These are phyloP conservation scores for Plantago elongata DNA, from an alignment of 257 asterid genomes.

Conservation along the genomic window DNA sequence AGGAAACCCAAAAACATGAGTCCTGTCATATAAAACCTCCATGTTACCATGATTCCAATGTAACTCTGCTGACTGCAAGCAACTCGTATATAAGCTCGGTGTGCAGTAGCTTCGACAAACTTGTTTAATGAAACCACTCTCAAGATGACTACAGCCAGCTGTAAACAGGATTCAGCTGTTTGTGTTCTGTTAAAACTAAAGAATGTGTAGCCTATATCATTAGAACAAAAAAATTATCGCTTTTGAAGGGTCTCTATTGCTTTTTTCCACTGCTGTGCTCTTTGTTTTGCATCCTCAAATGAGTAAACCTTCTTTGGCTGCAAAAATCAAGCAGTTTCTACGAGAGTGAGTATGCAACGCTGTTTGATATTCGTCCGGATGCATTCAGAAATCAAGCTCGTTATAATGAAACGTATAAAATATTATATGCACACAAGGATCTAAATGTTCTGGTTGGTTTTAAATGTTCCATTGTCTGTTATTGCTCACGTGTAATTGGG, in stretches of 20 bases:
- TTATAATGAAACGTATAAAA: no score
- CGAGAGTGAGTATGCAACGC: no score
- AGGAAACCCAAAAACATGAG: background rate
- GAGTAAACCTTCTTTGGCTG: conserved; percentile 89
- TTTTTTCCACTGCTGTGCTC: conserved; percentile 91
- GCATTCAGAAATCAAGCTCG: no score
- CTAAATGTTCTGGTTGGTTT: no score
- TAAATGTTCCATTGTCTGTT: no score
- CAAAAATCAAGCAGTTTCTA: conserved; percentile 12
- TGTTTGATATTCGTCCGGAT: no score
- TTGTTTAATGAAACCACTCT: conserved; percentile 13
- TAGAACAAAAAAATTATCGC: conserved; percentile 37
- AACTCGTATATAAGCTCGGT: conserved; percentile 2
- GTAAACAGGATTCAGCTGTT: conserved; percentile 25
- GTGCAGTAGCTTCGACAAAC: background rate
- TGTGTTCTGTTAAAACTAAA: conserved; percentile 35
- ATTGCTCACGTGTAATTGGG: no score
- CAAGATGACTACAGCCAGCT: conserved; percentile 26
- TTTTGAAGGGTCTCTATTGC: conserved; percentile 91
- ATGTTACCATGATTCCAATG: no score
- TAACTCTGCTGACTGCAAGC: no score
- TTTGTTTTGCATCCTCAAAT: conserved; percentile 89
- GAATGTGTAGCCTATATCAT: conserved; percentile 32
- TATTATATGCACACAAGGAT: no score
- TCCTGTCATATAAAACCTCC: background rate